phyloP scores from a whole-genome alignment of 495 filamentous ascomycete genomes.

The Jackrogersella minutella region DNA sequence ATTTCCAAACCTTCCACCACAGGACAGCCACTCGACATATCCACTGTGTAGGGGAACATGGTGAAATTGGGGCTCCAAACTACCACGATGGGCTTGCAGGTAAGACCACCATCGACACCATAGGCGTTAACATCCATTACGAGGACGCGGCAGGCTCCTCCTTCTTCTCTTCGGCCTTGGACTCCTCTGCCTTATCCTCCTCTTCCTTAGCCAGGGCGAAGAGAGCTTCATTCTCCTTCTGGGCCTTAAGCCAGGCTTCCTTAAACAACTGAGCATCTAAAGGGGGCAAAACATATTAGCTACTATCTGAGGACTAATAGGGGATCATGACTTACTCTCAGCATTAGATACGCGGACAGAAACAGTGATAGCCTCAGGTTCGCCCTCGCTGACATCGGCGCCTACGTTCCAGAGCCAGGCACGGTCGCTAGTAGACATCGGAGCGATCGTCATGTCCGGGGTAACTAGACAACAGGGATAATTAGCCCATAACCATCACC shows the following conservation, averaged over 20 bases:
- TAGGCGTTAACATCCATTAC: slow-evolving; percentile 21
- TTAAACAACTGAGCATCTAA: slow-evolving; percentile 96
- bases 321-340: slow-evolving; percentile 74
- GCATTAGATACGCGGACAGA: slow-evolving; percentile 98
- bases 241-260: slow-evolving; percentile 96
- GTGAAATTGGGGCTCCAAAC: slow-evolving; percentile 3
- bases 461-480: slow-evolving; percentile 69
- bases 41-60: slow-evolving; percentile 10
- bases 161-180: slow-evolving; percentile 42
- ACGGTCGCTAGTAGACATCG: slow-evolving; percentile 96
- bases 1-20: slow-evolving; percentile 29
- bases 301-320: slow-evolving; percentile 15
- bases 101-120: slow-evolving; percentile 2
- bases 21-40: slow-evolving; percentile 1
- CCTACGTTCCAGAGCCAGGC: slow-evolving; percentile 99
- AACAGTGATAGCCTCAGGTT: slow-evolving; percentile 93
- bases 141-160: slow-evolving; percentile 38
- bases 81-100: background rate
- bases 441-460: slow-evolving; percentile 97
- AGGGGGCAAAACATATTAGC: slow-evolving; percentile 21
- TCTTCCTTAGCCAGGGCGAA: slow-evolving; percentile 64
- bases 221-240: slow-evolving; percentile 92
- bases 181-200: slow-evolving; percentile 38
- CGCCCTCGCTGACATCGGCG: slow-evolving; percentile 97
- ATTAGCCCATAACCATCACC: background rate